phyloP scores from a whole-genome alignment of 2,329 filamentous ascomycete genomes.

The Coniochaeta pulveracea region DNA sequence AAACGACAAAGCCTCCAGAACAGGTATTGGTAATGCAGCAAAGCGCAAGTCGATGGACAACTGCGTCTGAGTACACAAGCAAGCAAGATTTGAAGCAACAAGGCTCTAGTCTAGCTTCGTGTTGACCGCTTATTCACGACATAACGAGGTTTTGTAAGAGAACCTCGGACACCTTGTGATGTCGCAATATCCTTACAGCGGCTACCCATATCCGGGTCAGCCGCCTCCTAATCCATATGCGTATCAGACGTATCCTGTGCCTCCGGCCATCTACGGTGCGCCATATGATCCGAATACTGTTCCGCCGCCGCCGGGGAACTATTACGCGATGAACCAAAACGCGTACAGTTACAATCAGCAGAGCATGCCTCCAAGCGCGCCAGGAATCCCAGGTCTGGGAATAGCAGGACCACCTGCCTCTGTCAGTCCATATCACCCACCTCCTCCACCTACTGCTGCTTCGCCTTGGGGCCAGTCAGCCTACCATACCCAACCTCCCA shows the following conservation, averaged over 20 bases:
- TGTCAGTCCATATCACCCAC: conserved; percentile 1
- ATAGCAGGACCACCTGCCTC: conserved; percentile 13
- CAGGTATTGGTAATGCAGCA: too few relatives aligned
- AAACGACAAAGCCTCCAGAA: too few relatives aligned
- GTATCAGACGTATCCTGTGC: conserved; percentile 10
- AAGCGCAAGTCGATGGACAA: too few relatives aligned
- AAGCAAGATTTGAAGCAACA: too few relatives aligned
- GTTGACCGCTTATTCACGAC: too few relatives aligned
- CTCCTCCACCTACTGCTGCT: not conserved
- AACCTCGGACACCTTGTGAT: conserved; percentile 14
- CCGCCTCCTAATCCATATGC: conserved; percentile 15
- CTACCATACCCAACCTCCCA: not conserved
- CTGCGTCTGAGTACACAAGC: too few relatives aligned
- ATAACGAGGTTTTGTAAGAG: too few relatives aligned
- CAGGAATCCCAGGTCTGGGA: conserved; percentile 25
- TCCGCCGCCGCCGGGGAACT: conserved; percentile 7
- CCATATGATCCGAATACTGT: conserved; percentile 7
- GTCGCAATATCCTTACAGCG: conserved; percentile 26
- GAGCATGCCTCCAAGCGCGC: too few relatives aligned
- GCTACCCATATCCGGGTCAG: conserved; percentile 18
- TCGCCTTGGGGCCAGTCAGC: conserved; percentile 7
- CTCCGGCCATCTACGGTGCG: conserved; percentile 7
- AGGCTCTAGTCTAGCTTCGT: too few relatives aligned
- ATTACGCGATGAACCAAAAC: conserved; percentile 19
- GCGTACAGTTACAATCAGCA: conserved; percentile 26